phyloP scores from a whole-genome alignment of 2,329 filamentous ascomycete genomes.

The Claviceps sorghi region DNA sequence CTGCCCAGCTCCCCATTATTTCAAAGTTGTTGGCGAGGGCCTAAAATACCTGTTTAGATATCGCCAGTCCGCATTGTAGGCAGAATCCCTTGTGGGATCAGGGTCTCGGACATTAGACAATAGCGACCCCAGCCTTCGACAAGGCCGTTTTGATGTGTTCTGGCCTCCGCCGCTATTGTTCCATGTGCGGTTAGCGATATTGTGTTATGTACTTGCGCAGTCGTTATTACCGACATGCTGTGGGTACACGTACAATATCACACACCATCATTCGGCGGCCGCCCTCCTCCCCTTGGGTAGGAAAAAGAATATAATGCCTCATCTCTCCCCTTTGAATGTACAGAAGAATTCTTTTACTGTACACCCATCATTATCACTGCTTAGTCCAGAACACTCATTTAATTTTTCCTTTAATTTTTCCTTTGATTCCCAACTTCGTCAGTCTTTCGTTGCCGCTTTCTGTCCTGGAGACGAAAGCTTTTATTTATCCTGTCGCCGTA shows the following conservation, averaged over 20 bases:
- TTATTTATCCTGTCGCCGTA: background rate
- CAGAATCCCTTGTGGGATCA: background rate
- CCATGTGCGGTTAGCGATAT: background rate
- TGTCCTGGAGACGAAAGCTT: conserved; percentile 1
- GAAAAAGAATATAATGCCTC: too few relatives aligned
- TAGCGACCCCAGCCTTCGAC: background rate
- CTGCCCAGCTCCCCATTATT: too few relatives aligned
- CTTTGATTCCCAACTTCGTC: background rate
- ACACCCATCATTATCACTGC: too few relatives aligned
- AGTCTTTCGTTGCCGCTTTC: background rate
- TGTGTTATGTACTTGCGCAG: background rate
- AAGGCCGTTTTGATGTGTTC: too few relatives aligned
- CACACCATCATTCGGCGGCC: background rate
- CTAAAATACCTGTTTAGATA: background rate
- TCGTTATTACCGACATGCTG: background rate
- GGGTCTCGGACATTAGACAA: too few relatives aligned
- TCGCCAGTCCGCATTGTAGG: background rate
- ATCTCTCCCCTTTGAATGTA: too few relatives aligned
- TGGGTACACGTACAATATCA: background rate
- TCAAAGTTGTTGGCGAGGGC: too few relatives aligned
- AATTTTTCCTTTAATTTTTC: background rate
- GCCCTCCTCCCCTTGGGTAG: too few relatives aligned
- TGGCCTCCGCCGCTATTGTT: background rate
- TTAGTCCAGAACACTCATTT: background rate
- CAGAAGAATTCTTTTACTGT: too few relatives aligned